Base-by-base conservation (phyloP, 805 yeast species). In the Spathaspora boniae region DNA sequence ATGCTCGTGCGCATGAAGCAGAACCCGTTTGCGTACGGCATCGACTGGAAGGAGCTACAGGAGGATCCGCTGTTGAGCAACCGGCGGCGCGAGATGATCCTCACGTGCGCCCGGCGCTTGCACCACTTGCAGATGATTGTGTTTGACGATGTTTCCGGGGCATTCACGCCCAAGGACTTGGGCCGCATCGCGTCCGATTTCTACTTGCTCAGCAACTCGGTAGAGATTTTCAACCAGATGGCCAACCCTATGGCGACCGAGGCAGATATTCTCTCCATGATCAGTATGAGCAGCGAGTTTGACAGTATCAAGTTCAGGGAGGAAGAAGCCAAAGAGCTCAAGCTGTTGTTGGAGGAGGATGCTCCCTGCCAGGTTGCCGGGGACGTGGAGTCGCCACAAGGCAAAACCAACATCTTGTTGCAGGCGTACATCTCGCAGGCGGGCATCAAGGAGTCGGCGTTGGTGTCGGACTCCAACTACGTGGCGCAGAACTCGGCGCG, bases 181-280 rank as follows among this genome's bases (percentile, higher is more conserved):
- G 99, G 99, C 5, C 73, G 98, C 51, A 78, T 91, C 28, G 95
- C 98, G 0, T 86, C 96, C 2, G 98, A 93, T 45, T 93, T 89
- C 54, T 93, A 93, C 52, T 64, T 93, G 34, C 62, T 89, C 40
- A 82, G 84, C 54, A 86, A 85, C 45, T 78, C 94, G 19, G 80
- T 94, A 26, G 98, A 93, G 54, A 75, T 88, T 2, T 91, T 93
- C 65, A 91, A 87, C 53, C 83, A 81, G 47, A 74, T 85, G 75
- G 72, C 88, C 58, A 83, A 75, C 40, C 93, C 97, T 2, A 59
- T 71, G 14, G 95, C 96, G 1, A 79, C 95, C 0, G 98, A 88
- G 50, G 96, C 97, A 0, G 97, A 88, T 58, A 81, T 89, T 1
- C 58, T 93, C 14, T 80, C 95, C 0, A 81, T 89, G 76, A 76